Conservation (phyloP, 2,329 filamentous ascomycete species). For the Biscogniauxia marginata region DNA sequence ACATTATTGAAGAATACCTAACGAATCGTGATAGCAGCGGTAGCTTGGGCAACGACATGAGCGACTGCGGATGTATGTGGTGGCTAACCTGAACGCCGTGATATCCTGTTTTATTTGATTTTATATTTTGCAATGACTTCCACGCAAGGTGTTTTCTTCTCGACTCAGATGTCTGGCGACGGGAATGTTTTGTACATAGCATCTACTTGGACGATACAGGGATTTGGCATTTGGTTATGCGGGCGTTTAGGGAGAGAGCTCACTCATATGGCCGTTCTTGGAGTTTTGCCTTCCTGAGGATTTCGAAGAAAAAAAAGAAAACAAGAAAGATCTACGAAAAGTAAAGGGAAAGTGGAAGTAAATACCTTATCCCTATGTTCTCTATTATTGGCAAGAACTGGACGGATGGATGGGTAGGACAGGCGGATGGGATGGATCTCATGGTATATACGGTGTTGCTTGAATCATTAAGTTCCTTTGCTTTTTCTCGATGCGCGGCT, state of each 20-base stretch:
- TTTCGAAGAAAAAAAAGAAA: neutral
- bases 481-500: neutral
- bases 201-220: conserved; percentile 10
- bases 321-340: neutral
- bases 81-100: conserved; percentile 38
- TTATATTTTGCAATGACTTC: neutral
- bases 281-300: neutral
- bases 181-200: conserved; percentile 17
- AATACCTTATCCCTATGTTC: neutral
- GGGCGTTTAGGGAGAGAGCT: conserved; percentile 17
- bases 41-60: conserved; percentile 38
- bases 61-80: conserved; percentile 55
- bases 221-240: conserved; percentile 12
- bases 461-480: neutral
- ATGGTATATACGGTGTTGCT: neutral
- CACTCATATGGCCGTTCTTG: neutral
- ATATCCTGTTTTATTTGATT: conserved; percentile 3
- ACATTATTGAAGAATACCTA: conserved; percentile 6
- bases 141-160: neutral
- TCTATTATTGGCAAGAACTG: neutral
- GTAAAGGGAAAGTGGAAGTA: neutral
- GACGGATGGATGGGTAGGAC: neutral
- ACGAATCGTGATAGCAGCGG: conserved; percentile 8
- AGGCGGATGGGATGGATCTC: neutral
- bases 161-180: neutral